Evolutionary conservation across 768 basidiomycete genomes (phyloP).

Genomic region (Amanita rubescens): DNA sequence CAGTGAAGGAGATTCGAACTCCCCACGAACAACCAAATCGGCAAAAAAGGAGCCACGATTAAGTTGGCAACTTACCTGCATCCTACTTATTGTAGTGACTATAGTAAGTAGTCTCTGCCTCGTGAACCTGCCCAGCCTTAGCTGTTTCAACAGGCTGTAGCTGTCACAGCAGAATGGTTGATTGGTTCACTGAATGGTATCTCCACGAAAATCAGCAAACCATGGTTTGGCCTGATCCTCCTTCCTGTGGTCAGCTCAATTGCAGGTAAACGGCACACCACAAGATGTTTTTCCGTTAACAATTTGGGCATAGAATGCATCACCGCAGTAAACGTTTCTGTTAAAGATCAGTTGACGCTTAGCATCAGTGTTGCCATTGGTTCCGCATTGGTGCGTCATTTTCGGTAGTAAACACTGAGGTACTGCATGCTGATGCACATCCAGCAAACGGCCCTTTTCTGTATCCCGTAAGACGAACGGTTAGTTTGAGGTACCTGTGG

Average conservation of each 20-base stretch:
- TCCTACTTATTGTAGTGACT: conserved; percentile 52
- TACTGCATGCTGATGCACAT: neutral
- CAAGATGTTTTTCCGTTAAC: neutral
- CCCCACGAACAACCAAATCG: neutral
- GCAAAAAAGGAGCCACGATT: conserved; percentile 40
- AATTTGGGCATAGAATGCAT: conserved; percentile 56
- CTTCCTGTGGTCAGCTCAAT: conserved; percentile 79
- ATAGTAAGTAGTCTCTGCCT: conserved; percentile 35
- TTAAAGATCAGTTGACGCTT: conserved; percentile 74
- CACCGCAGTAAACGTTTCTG: conserved; percentile 85
- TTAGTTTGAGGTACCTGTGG: neutral
- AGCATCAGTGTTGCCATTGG: conserved; percentile 82
- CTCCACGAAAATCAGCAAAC: conserved; percentile 63
- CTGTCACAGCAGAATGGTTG: conserved; percentile 55
- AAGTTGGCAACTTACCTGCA: conserved; percentile 49
- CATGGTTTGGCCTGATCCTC: conserved; percentile 86
- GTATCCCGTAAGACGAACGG: conserved; percentile 31
- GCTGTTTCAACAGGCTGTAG: conserved; percentile 34
- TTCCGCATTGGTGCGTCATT: conserved; percentile 54
- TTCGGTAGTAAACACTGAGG: neutral
- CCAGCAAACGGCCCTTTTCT: conserved; percentile 56
- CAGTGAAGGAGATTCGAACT: neutral
- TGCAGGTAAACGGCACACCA: conserved; percentile 40
- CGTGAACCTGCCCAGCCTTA: neutral
- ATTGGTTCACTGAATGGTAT: conserved; percentile 83